These are phyloP conservation scores for Collybiopsis confluens DNA, from an alignment of 768 basidiomycete genomes.

Conservation along the genomic window DNA sequence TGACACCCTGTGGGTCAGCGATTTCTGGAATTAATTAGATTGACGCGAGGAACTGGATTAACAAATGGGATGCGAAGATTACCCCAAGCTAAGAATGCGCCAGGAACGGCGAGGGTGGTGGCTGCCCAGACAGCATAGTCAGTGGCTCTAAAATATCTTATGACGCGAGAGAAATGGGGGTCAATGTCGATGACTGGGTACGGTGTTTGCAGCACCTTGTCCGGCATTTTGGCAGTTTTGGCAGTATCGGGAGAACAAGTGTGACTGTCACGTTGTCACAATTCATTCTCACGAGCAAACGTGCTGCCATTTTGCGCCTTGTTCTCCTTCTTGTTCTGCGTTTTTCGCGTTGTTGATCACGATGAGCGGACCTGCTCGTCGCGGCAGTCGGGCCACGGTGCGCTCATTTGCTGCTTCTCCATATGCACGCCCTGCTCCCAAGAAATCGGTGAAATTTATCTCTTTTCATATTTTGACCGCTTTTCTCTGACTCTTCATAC, in stretches of 20 bases:
- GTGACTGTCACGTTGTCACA: neutral
- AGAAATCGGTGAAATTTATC: conserved; percentile 43
- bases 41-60: neutral
- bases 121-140: conserved; percentile 87
- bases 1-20: conserved; percentile 39
- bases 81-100: conserved; percentile 82
- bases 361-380: conserved; percentile 57
- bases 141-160: conserved; percentile 82
- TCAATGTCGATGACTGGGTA: conserved; percentile 94
- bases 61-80: conserved; percentile 24
- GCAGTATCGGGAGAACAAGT: neutral
- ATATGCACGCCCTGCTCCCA: conserved; percentile 41
- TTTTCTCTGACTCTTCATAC: conserved; percentile 14
- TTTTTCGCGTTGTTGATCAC: conserved; percentile 11
- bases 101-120: conserved; percentile 77
- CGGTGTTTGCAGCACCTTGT: conserved; percentile 50
- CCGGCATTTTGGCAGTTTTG: conserved; percentile 37
- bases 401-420: conserved; percentile 45
- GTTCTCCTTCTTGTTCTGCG: neutral
- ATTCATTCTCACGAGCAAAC: too few species aligned
- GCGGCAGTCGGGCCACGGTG: conserved; percentile 33
- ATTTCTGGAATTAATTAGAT: conserved; percentile 32
- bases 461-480: conserved; percentile 3
- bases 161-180: conserved; percentile 82
- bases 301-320: neutral